These are phyloP conservation scores for Caryocar brasiliense DNA, from an alignment of 441 rosid species.

Conservation along the genomic window DNA sequence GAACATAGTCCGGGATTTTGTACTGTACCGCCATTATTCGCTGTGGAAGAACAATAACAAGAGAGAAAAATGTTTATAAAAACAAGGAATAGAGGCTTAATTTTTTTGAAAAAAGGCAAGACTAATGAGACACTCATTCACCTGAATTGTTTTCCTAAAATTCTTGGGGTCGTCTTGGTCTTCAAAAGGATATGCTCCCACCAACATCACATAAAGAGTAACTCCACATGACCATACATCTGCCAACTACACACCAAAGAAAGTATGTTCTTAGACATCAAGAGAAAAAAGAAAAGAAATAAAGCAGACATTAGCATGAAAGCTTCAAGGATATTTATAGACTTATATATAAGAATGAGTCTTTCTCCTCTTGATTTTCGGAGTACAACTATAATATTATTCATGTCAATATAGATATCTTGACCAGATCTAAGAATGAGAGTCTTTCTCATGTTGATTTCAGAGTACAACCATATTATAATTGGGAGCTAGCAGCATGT, in stretches of 20 bases:
- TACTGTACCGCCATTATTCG: conserved; percentile 73
- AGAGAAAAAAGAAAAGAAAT: background rate
- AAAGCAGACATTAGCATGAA: too few relatives aligned
- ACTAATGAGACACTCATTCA: conserved; percentile 9
- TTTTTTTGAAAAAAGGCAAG: too few relatives aligned
- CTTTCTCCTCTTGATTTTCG: too few relatives aligned
- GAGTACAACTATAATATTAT: too few relatives aligned
- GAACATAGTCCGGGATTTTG: conserved; percentile 83
- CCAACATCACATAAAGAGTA: conserved; percentile 84
- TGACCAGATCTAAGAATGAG: too few relatives aligned
- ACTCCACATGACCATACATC: conserved; percentile 99
- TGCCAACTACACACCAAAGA: conserved; percentile 39
- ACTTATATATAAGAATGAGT: too few relatives aligned
- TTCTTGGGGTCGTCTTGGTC: conserved; percentile 79
- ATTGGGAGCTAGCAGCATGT: background rate
- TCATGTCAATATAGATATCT: too few relatives aligned
- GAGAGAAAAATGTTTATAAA: background rate
- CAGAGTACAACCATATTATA: background rate
- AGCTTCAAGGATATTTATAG: too few relatives aligned
- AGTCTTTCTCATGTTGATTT: too few relatives aligned
- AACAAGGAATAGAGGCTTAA: background rate
- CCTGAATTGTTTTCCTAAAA: conserved; percentile 85
- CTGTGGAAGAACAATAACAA: conserved; percentile 30
- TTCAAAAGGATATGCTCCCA: conserved; percentile 91
- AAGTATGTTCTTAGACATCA: background rate